Conservation (phyloP, 2,329 filamentous ascomycete species). For the Penicillium thymicola region DNA sequence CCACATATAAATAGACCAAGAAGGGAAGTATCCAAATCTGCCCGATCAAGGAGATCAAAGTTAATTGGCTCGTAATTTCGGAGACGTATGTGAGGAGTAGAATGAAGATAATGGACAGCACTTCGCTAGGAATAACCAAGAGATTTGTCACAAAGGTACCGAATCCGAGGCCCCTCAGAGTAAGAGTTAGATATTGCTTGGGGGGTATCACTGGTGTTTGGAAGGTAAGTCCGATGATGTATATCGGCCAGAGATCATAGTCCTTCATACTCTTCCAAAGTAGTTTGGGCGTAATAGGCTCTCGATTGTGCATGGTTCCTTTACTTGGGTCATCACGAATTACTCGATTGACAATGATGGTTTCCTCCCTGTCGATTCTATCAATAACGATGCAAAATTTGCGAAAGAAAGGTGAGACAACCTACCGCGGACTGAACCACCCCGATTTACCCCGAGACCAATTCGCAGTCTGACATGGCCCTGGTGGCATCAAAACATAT, state of each 20-base stretch:
- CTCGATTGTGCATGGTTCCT: slow-evolving; percentile 55
- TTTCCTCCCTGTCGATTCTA: slow-evolving; percentile 49
- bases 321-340: slow-evolving; percentile 53
- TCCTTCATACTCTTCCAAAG: slow-evolving; percentile 51
- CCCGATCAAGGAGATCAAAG: slow-evolving; percentile 50
- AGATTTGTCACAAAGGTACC: slow-evolving; percentile 57
- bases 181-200: slow-evolving; percentile 33
- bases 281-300: slow-evolving; percentile 47
- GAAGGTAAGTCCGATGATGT: slow-evolving; percentile 45
- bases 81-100: slow-evolving; percentile 29
- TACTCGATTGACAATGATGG: slow-evolving; percentile 63
- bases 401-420: not conserved
- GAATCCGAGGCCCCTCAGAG: slow-evolving; percentile 51
- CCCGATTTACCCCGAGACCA: slow-evolving; percentile 44
- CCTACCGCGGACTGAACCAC: slow-evolving; percentile 58
- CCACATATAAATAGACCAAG: slow-evolving; percentile 49
- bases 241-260: slow-evolving; percentile 55
- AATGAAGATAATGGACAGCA: slow-evolving; percentile 46
- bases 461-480: slow-evolving; percentile 56
- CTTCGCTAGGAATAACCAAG: slow-evolving; percentile 54
- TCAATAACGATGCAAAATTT: not conserved
- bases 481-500: slow-evolving; percentile 54
- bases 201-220: slow-evolving; percentile 29
- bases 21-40: slow-evolving; percentile 55
- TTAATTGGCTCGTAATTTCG: slow-evolving; percentile 46